Evolutionary conservation across 2,329 filamentous ascomycete species (phyloP).

Genomic region (Aspergillus novoparasiticus): DNA sequence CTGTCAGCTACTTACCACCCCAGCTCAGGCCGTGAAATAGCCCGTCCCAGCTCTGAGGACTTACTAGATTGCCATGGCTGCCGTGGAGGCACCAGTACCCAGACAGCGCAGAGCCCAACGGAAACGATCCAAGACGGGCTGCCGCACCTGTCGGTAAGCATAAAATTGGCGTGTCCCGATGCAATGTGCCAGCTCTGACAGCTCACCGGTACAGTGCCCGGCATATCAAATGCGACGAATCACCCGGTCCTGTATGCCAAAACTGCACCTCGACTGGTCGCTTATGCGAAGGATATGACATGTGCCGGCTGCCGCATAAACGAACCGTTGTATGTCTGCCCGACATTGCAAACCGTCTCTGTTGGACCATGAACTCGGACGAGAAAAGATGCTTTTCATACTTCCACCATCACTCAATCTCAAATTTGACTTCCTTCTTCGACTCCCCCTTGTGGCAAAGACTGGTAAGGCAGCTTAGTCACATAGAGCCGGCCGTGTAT

Average conservation of each 20-base stretch:
- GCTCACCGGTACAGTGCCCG: not conserved
- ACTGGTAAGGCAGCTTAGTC: not conserved
- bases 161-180: not conserved
- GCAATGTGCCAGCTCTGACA: not conserved
- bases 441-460: conserved; percentile 3
- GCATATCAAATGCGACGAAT: conserved; percentile 1
- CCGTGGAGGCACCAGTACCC: not conserved
- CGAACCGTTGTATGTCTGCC: not conserved
- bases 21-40: not conserved
- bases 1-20: not conserved
- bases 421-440: not conserved
- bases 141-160: not conserved
- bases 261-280: conserved; percentile 8
- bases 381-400: conserved; percentile 7
- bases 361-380: conserved; percentile 1
- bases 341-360: not conserved
- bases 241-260: not conserved
- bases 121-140: not conserved
- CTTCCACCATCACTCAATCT: conserved; percentile 7
- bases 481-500: conserved; percentile 6
- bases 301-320: not conserved
- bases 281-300: conserved; percentile 3
- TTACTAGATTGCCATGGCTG: not conserved
- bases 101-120: not conserved
- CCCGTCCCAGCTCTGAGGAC: not conserved